Conservation (phyloP, 345 rosid species). For the Eucalyptus decipiens region DNA sequence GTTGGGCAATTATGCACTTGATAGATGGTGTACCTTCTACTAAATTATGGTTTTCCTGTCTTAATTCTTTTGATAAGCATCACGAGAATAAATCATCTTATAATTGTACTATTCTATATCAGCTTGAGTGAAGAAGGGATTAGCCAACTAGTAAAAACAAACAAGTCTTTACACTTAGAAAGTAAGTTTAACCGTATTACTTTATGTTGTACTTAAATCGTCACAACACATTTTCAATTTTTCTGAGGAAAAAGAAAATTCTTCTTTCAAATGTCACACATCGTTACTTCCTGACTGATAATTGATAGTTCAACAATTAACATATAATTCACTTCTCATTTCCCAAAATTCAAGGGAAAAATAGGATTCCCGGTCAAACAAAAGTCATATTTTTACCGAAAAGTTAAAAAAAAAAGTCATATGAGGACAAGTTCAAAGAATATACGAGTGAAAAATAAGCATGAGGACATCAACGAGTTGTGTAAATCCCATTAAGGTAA, state of each 20-base stretch:
- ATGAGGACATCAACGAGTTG: neutral
- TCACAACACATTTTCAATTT: neutral
- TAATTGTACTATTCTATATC: neutral
- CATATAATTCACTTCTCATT: neutral
- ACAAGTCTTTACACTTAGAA: neutral
- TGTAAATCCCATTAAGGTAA: neutral
- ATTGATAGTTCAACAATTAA: neutral
- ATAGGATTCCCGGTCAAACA: neutral
- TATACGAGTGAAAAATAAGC: neutral
- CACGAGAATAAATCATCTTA: neutral
- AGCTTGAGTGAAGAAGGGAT: neutral
- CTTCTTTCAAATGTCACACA: neutral
- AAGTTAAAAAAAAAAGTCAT: too few species aligned
- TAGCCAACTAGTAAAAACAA: neutral
- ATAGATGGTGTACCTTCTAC: neutral
- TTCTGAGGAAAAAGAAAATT: neutral
- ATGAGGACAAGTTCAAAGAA: neutral
- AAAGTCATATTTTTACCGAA: neutral
- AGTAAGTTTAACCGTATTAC: neutral
- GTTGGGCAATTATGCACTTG: neutral
- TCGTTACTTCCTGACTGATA: neutral
- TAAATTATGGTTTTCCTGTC: neutral
- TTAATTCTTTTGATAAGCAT: neutral
- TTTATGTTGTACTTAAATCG: too few species aligned
- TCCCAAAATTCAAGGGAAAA: neutral